Evolutionary conservation across 169 alveolate species (phyloP), one percentile per base, ranked within the genome.

Genomic region (Eimeria tenella): DNA sequence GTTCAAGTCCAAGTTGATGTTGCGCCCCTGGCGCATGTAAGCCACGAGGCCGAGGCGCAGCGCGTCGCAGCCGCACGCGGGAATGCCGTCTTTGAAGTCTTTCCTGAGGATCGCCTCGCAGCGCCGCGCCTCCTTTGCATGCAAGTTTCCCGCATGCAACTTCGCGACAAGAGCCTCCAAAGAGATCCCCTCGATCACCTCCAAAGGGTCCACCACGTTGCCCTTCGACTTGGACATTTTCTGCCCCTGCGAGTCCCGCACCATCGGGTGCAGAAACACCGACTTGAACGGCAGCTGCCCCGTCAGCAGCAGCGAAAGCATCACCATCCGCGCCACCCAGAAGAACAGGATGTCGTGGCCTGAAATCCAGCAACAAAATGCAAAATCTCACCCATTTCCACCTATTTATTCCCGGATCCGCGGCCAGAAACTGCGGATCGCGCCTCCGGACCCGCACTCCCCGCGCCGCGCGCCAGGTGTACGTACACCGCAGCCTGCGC

Each of bases 251-350:
- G 99, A 97, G 93, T 99, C 99, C 91, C 99, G 98, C 53, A 99
- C 99, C 99, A 99, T 97, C n/a, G 99, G 99, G 96, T 99, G 99
- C 62, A 99, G 96, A 97, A 97, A 99, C 25, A 99, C 99, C n/a
- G 99, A 97, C 92, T 96, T 97, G 96, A 99, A 99, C 52, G 99
- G 99, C 55, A 99, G 98, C 94, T 98, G 96, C 81, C 97, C 99
- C 86, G 98, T 98, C 83, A 99, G 97, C 84, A 98, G 98, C 71
- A 98, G 97, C 63, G 99, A 96, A 98, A 99, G 98, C 99, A 99
- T 98, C 84, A 99, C 99, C 99, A 99, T 99, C 94, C 99, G 97
- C 9, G 99, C 99, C 50, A 99, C 99, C 99, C 99, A 99, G 98
- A 99, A 99, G 98, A 99, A 99, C 75, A 99, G 95, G 79, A 99